Evolutionary conservation across 2,329 filamentous ascomycete genomes (phyloP).

Genomic region (Microdochium nivale): DNA sequence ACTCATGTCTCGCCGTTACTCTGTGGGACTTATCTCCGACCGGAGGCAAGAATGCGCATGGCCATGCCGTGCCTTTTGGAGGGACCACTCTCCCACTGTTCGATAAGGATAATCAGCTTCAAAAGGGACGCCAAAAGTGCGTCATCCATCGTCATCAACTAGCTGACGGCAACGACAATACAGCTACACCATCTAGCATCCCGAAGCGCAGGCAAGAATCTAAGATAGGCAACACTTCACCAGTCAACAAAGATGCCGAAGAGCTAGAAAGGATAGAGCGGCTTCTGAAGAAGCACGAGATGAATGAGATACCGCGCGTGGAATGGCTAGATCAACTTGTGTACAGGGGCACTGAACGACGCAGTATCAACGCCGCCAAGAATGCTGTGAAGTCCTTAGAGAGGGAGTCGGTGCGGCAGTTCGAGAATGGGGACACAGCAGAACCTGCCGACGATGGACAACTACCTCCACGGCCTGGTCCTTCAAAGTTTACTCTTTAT

Average conservation of each 20-base stretch:
- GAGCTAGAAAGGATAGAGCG: constrained; percentile 86
- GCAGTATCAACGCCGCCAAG: constrained; percentile 55
- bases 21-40: constrained; percentile 89
- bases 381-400: constrained; percentile 52
- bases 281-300: constrained; percentile 94
- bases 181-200: constrained; percentile 66
- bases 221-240: constrained; percentile 37
- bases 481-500: constrained; percentile 69
- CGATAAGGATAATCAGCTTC: constrained; percentile 81
- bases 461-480: constrained; percentile 35
- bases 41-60: constrained; percentile 58
- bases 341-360: constrained; percentile 81
- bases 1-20: constrained; percentile 82
- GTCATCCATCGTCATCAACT: constrained; percentile 70
- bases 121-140: constrained; percentile 90
- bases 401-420: constrained; percentile 27
- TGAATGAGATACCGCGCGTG: constrained; percentile 87
- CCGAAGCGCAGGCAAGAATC: constrained; percentile 43
- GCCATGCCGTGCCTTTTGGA: constrained; percentile 83
- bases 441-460: constrained; percentile 21
- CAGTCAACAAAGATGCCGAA: constrained; percentile 61
- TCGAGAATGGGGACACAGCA: constrained; percentile 24
- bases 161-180: constrained; percentile 77
- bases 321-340: constrained; percentile 96
- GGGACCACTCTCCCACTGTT: constrained; percentile 91